Base-by-base conservation (phyloP, 148 eudicot species). In the Chenopodium formosanum region DNA sequence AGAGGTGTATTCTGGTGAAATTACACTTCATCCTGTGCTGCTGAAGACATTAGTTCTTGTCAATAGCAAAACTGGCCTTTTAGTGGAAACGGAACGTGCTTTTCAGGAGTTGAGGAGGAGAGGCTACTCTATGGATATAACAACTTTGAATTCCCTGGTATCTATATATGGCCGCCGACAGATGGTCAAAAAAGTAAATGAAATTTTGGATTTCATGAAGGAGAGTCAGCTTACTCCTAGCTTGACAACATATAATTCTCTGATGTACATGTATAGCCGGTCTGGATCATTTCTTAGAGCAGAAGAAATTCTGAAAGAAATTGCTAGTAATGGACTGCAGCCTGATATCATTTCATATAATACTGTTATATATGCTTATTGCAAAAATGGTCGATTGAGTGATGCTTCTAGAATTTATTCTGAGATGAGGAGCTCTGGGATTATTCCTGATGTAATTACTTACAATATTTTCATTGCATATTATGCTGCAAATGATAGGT, bases 271-370 rank as follows among this genome's bases (percentile, higher is more conserved):
- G 97, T 86, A 92, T 78, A 90, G 97, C 81, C 89, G 89, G 69
- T 91, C 93, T 58, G 89, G 64, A 44, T 85, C 85, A 75, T 91
- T 84, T 74, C 90, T 86, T 77, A 93, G 81, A 81, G 89, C 97
- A 29, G 97, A 91, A 86, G 91, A 93, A 66, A 79, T 89, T 16
- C 73, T 93, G 82, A 88, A 87, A 86, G 91, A 90, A 78, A 79
- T 95, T 60, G 64, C 89, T 80, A 86, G 85, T 40, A 85, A 89
- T 80, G 96, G 97, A 76, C 76, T 92, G 80, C 88, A 89, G 75
- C 97, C 94, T 44, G 94, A 95, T 87, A 87, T 88, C 17, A 93
- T 95, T 80, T 93, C 97, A 68, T 95, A 90, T 77, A 95, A 93
- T 80, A 93, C 98, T 66, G 89, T 90, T 32, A 91, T 95, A 71